phyloP scores from a whole-genome alignment of 1,284 basidiomycete genomes.

The Ustilago trichophora region DNA sequence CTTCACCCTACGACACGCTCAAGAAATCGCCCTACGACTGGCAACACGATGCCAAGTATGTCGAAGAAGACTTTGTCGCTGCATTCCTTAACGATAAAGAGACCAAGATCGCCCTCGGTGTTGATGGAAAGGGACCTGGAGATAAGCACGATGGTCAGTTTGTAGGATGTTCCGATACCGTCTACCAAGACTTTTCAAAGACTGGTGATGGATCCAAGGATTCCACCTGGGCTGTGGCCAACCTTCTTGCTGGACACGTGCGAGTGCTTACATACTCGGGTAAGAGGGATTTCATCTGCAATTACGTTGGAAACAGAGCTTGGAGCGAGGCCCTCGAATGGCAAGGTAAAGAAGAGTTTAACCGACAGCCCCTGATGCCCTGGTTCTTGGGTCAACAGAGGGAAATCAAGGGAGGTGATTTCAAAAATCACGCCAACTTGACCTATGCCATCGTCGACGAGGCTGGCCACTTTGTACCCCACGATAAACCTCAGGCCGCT shows the following conservation, averaged over 20 bases:
- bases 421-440: conserved; percentile 42
- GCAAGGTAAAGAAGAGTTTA: conserved; percentile 48
- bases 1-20: conserved; percentile 52
- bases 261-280: conserved; percentile 61
- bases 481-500: conserved; percentile 55
- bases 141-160: conserved; percentile 63
- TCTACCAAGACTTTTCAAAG: conserved; percentile 56
- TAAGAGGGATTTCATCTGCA: conserved; percentile 62
- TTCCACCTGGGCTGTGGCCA: conserved; percentile 58
- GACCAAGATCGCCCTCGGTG: conserved; percentile 51
- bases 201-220: conserved; percentile 62
- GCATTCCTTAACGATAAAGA: conserved; percentile 55
- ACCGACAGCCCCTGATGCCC: conserved; percentile 29
- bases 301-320: conserved; percentile 56
- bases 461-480: conserved; percentile 64
- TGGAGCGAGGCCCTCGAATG: conserved; percentile 60
- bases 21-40: conserved; percentile 58
- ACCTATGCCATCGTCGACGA: conserved; percentile 58
- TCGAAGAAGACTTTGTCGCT: conserved; percentile 59
- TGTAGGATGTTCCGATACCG: conserved; percentile 60
- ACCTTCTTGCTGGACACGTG: conserved; percentile 45
- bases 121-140: conserved; percentile 56
- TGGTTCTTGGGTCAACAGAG: conserved; percentile 40
- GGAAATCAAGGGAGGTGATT: conserved; percentile 43
- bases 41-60: conserved; percentile 55